Conservation (phyloP, 345 rosid genomes). For the Anastatica hierochuntica region DNA sequence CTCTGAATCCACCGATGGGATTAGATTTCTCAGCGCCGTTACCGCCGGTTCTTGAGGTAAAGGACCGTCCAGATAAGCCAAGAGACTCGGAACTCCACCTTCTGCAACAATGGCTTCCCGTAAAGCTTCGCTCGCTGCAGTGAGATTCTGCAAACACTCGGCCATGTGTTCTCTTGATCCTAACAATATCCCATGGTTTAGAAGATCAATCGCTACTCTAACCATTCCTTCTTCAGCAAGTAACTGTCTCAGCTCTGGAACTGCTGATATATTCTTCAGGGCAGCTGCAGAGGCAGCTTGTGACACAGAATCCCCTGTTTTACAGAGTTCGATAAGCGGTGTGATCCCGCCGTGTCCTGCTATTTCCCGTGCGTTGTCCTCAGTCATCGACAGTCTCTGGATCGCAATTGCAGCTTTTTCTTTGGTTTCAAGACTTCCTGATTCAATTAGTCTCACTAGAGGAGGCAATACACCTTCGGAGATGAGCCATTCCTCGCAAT, state of each 20-base stretch:
- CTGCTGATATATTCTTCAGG: constrained; percentile 66
- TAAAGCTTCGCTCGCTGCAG: constrained; percentile 59
- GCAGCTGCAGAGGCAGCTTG: constrained; percentile 88
- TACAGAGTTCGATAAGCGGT: constrained; percentile 59
- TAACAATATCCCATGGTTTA: constrained; percentile 62
- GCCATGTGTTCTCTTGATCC: constrained; percentile 80
- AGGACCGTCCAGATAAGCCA: constrained; percentile 68
- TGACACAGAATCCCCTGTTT: constrained; percentile 61
- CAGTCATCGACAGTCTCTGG: constrained; percentile 61
- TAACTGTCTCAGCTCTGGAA: constrained; percentile 53
- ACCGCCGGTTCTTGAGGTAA: constrained; percentile 83
- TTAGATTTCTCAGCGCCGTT: constrained; percentile 67
- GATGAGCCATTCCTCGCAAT: constrained; percentile 74
- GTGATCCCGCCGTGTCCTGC: constrained; percentile 79
- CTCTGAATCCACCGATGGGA: constrained; percentile 45
- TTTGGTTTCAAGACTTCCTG: constrained; percentile 59
- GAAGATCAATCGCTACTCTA: constrained; percentile 47
- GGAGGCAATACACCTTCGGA: constrained; percentile 79
- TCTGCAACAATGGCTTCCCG: constrained; percentile 56
- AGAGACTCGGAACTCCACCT: constrained; percentile 59
- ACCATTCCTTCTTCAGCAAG: constrained; percentile 80
- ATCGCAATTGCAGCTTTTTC: constrained; percentile 79
- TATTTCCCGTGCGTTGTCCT: constrained; percentile 66
- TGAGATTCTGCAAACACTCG: constrained; percentile 89
- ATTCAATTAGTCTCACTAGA: constrained; percentile 75